Evolutionary conservation across 169 alveolate genomes (phyloP), one percentile per base, ranked within the genome.

Genomic region (Theileria orientalis): DNA sequence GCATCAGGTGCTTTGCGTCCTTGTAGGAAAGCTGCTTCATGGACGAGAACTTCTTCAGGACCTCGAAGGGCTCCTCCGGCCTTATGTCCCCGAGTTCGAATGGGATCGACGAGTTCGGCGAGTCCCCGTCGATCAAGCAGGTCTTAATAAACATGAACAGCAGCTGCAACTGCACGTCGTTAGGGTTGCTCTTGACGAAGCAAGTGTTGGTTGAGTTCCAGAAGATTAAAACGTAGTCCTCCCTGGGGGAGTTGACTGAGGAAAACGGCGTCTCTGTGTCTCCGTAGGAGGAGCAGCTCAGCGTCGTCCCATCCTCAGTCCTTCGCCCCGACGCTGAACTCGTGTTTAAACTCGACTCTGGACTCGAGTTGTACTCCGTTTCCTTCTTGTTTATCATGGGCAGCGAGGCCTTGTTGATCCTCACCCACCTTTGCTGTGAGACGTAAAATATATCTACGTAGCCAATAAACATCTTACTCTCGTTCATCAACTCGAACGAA

Each of bases 391-490:
- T 61, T 32, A 32, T 61, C 54, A 61, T 61, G 1, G 70, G 70
- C 29, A 61, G 29, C 3, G 70, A 61, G 59, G 33, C 56, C 29
- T 61, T 61, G 70, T 27, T 61, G 9, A 61, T 61, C 51, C 61
- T 71, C 13, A 72, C 72, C 87, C 87, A 79, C 19, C 87, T 57
- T 62, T 70, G 87, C 49, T 71, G 82, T 21, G 87, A 79, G 68
- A 79, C 83, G 66, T 79, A 79, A 37, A 59, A 52, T 37, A 72
- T 25, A 16, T 69, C 83, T 29, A 79, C 25, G 42, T 40, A 19
- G 37, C 83, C 82, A 3, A 79, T 68, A 19, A 33, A 30, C 5
- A 33, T 8, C 1, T 64, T 71, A 13, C 49, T 37, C 13, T 69
- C 64, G 66, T 72, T 68, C 49, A 7, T 49, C 66, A 79, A 19